These are phyloP conservation scores for Coemansia sp. DNA, from an alignment of 192 early-diverging fungal species.

Conservation along the genomic window DNA sequence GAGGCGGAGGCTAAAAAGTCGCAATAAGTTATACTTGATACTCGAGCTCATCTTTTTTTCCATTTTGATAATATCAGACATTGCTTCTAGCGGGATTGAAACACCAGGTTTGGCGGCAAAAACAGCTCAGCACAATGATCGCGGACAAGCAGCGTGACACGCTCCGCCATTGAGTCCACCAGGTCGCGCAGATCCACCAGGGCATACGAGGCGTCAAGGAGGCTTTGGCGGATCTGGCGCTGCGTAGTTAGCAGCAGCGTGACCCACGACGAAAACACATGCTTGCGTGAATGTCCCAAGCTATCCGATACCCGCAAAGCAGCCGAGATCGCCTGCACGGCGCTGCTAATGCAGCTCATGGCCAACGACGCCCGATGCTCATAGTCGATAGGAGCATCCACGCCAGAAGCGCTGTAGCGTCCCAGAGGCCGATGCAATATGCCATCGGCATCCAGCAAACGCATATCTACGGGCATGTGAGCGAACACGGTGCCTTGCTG, in stretches of 20 bases:
- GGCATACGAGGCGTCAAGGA: conserved; percentile 3
- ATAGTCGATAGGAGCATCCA: neutral
- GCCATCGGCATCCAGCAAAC: conserved; percentile 5
- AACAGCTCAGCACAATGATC: conserved; percentile 27
- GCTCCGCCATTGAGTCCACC: conserved; percentile 30
- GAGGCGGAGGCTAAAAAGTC: conserved; percentile 19
- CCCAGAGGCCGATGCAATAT: neutral
- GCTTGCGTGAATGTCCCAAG: neutral
- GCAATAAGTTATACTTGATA: conserved; percentile 11
- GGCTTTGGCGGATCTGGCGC: conserved; percentile 13
- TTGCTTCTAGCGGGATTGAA: neutral
- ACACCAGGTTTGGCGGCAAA: conserved; percentile 15
- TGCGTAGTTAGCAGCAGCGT: conserved; percentile 14
- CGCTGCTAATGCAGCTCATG: conserved; percentile 19
- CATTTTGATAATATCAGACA: neutral
- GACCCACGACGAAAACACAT: conserved; percentile 33
- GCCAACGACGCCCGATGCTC: conserved; percentile 21
- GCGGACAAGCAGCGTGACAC: conserved; percentile 24
- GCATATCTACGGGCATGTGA: conserved; percentile 13
- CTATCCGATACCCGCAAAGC: neutral
- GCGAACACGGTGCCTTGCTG: conserved; percentile 9
- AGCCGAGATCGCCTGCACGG: conserved; percentile 16
- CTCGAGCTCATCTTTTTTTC: neutral
- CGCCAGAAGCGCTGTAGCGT: neutral
- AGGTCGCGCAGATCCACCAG: conserved; percentile 20